phyloP scores from a whole-genome alignment of 73 alveolate genomes.

The Paramecium pentaurelia region DNA sequence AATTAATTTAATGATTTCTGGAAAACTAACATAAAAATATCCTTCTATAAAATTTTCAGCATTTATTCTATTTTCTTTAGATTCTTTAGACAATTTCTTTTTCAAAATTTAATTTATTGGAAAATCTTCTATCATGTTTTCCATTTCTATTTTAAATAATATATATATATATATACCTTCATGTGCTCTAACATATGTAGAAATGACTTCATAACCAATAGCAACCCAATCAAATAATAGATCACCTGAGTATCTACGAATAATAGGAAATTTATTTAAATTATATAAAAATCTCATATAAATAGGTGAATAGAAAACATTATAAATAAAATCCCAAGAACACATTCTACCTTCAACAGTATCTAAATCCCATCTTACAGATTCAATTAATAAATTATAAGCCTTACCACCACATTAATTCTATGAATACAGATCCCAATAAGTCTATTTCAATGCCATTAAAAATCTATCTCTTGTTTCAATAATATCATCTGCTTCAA shows the following conservation, averaged over 20 bases:
- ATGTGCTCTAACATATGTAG: conserved; percentile 57
- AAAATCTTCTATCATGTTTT: conserved; percentile 25
- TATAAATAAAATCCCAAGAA: conserved; percentile 62
- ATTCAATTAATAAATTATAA: conserved; percentile 29
- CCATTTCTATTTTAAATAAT: background rate
- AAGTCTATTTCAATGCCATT: conserved; percentile 66
- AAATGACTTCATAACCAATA: conserved; percentile 50
- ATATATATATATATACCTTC: background rate
- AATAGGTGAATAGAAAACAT: conserved; percentile 31
- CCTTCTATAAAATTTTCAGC: conserved; percentile 55
- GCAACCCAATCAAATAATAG: conserved; percentile 51
- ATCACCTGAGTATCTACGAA: conserved; percentile 45
- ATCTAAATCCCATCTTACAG: conserved; percentile 61
- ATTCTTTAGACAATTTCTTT: conserved; percentile 26
- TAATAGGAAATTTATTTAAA: conserved; percentile 29
- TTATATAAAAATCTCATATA: conserved; percentile 30
- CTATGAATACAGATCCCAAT: conserved; percentile 55
- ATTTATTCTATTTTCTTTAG: conserved; percentile 48
- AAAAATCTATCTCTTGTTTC: conserved; percentile 74
- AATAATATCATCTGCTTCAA: conserved; percentile 55
- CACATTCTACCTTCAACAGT: conserved; percentile 59
- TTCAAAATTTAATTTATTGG: background rate
- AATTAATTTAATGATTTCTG: conserved; percentile 58
- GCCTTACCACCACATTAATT: conserved; percentile 61
- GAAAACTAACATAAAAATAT: conserved; percentile 56